A percentile compares a stretch with the other conserved stretches of the same genome.
These are phyloP conservation scores for Phytophthora syringae DNA, from an alignment of 352 stramenopile genomes.

Conservation along the genomic window DNA sequence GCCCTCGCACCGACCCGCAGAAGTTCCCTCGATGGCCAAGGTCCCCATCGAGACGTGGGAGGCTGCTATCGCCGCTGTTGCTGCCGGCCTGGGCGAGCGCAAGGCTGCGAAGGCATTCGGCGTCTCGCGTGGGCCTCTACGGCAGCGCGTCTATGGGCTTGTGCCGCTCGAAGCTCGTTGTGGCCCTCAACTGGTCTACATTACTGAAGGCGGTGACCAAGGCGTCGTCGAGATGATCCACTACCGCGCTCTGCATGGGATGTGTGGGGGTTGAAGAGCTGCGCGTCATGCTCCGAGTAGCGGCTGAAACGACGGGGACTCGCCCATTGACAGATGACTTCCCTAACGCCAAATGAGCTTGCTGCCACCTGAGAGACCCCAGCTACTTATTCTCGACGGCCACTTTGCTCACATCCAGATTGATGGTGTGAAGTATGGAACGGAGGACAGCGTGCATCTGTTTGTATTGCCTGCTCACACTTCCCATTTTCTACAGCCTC, in stretches of 20 bases:
- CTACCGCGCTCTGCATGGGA: conserved; percentile 1
- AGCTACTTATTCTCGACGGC: not conserved
- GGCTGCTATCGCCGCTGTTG: not conserved
- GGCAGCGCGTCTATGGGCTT: not conserved
- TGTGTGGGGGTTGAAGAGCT: not conserved
- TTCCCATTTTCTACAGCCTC: not conserved
- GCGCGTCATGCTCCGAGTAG: not conserved
- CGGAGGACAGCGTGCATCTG: not conserved
- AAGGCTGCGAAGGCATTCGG: not conserved
- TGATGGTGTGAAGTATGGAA: not conserved
- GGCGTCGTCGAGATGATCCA: conserved; percentile 1
- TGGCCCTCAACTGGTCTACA: conserved; percentile 5
- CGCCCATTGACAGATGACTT: not conserved
- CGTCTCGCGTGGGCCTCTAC: conserved; percentile 1
- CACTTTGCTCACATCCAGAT: not conserved
- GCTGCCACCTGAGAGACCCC: not conserved
- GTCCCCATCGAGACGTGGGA: not conserved
- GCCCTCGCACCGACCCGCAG: not conserved
- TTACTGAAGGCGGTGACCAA: conserved; percentile 10
- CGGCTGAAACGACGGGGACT: not conserved
- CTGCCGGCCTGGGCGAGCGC: conserved; percentile 4
- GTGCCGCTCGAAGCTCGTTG: conserved; percentile 4
- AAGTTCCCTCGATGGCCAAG: not conserved
- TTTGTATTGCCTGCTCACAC: not conserved
- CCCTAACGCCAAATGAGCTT: not conserved